phyloP scores from a whole-genome alignment of 163 green algal genomes.

The Trebouxia gelatinosa region DNA sequence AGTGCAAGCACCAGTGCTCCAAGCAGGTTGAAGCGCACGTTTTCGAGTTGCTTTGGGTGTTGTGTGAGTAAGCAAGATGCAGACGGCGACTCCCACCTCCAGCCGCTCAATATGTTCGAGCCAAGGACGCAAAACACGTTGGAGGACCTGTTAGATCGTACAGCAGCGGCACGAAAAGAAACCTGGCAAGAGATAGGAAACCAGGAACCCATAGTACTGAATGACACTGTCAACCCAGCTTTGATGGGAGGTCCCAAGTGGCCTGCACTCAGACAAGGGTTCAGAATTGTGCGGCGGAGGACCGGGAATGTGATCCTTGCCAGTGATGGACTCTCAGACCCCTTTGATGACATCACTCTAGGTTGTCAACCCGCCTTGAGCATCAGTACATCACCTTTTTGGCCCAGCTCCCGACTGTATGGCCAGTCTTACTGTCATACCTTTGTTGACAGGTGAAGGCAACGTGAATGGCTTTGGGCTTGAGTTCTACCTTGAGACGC shows the following conservation, averaged over 20 bases:
- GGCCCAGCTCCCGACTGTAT: no score
- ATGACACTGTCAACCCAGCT: slow-evolving; percentile 37
- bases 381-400: no score
- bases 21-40: not conserved
- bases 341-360: slow-evolving; percentile 62
- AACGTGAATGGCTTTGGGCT: slow-evolving; percentile 69
- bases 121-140: slow-evolving; percentile 36
- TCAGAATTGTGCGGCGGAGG: slow-evolving; percentile 51
- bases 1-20: slow-evolving; percentile 1
- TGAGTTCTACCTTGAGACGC: slow-evolving; percentile 69
- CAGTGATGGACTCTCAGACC: slow-evolving; percentile 63
- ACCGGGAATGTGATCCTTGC: slow-evolving; percentile 57
- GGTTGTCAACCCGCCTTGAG: slow-evolving; percentile 27
- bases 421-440: not conserved
- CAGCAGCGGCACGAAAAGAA: slow-evolving; percentile 37
- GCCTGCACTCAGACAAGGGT: slow-evolving; percentile 51
- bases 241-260: slow-evolving; percentile 47
- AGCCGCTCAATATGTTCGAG: slow-evolving; percentile 59
- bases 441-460: slow-evolving; percentile 39
- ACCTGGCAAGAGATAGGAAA: slow-evolving; percentile 49
- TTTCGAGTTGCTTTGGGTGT: slow-evolving; percentile 38
- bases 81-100: slow-evolving; percentile 47
- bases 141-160: slow-evolving; percentile 57
- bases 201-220: slow-evolving; percentile 54
- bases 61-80: slow-evolving; percentile 30